Base-by-base conservation (phyloP, 73 alveolate genomes). In the Tetrahymena elliotti region DNA sequence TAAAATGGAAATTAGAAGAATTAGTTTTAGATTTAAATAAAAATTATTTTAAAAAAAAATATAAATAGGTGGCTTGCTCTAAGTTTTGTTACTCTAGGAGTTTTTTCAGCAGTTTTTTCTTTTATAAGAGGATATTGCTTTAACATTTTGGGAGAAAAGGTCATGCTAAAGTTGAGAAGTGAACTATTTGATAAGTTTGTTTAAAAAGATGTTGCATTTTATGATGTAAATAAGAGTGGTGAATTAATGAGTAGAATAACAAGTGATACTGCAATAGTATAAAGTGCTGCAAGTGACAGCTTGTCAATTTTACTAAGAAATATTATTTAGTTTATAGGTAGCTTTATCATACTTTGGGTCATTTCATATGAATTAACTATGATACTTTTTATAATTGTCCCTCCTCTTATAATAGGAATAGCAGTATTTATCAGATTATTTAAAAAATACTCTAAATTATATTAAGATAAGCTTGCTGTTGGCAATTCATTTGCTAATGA, bases 231-330 rank as follows among this genome's bases (percentile, higher is more conserved):
- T 39, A 83, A 93, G 38, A 83, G 94, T 39, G 96, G 96, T 20
- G 96, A 94, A 37, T n/a, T 94, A 11, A 84, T 94, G 36, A 83
- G 94, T 13, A 94, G 96, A 94, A 41, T 94, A 15, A 82, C 94
- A 39, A 40, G 94, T 12, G 96, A 94, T 84, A 94, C 93, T 34
- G 40, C 96, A 15, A 93, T 83, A 12, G 93, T 94, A n/a, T 68
- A 94, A 27, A 94, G 93, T 27, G 96, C 94, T 38, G 96, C 96
- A 35, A 94, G 93, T 84, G 96, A 94, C 84, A 68, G 94, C 39
- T 83, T 94, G 3, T 94, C 96, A 38, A 94, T 94, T 88, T 33
- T 94, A n/a, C 41, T 94, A 37, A 94, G 93, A 83, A 94, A 94
- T 94, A 53, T 93, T 11, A 93, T 94, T 6, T 47, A 94, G 84